phyloP scores from a whole-genome alignment of 2,329 filamentous ascomycete genomes.

The Alternaria panax region DNA sequence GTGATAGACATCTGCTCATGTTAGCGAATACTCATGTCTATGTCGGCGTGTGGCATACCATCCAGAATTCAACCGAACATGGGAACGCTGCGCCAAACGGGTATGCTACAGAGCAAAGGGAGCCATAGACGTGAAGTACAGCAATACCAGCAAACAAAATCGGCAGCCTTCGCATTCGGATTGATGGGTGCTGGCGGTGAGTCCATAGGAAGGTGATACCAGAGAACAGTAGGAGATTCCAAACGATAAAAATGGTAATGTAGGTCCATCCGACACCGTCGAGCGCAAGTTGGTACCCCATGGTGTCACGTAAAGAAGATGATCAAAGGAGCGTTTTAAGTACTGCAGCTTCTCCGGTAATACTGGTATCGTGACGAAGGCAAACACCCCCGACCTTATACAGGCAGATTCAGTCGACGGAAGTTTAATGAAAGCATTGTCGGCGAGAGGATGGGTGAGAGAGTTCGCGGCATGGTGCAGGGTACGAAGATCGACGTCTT shows the following conservation, averaged over 20 bases:
- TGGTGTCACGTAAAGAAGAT: conserved; percentile 10
- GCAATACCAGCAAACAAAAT: conserved; percentile 35
- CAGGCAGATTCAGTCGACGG: background rate
- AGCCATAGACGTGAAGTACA: conserved; percentile 39
- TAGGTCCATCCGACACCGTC: conserved; percentile 30
- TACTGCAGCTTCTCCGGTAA: conserved; percentile 2
- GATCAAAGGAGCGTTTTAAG: conserved; percentile 10
- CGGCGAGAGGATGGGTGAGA: conserved; percentile 3
- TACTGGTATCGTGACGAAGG: background rate
- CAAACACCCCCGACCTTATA: conserved; percentile 9
- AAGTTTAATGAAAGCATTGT: conserved; percentile 2
- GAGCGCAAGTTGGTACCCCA: conserved; percentile 21
- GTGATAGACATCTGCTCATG: background rate
- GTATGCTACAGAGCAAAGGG: conserved; percentile 27
- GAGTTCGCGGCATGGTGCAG: conserved; percentile 4
- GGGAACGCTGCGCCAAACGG: conserved; percentile 31
- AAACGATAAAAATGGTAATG: conserved; percentile 25
- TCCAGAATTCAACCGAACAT: conserved; percentile 42
- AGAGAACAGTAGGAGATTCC: conserved; percentile 25
- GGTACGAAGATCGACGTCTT: background rate
- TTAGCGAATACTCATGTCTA: background rate
- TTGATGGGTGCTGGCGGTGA: conserved; percentile 38
- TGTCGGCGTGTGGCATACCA: conserved; percentile 4
- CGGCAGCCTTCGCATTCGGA: conserved; percentile 42
- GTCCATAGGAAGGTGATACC: conserved; percentile 31